These are phyloP conservation scores for Panus rudis DNA, from an alignment of 768 basidiomycete species.

Conservation along the genomic window DNA sequence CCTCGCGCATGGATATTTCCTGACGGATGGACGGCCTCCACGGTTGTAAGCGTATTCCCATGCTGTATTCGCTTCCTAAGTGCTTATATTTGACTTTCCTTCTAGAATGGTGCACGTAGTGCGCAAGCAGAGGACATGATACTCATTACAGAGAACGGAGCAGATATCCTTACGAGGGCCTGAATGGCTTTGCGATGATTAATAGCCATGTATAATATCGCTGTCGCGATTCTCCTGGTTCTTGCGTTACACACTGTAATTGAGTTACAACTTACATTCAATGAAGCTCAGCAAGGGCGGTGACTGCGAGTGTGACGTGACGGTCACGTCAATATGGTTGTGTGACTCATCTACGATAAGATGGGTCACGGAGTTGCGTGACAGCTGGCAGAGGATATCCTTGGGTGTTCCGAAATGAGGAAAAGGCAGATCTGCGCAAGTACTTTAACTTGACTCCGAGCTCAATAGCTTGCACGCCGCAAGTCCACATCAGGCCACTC, in stretches of 20 bases:
- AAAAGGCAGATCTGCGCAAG: background rate
- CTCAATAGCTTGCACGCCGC: background rate
- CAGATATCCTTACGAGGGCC: conserved; percentile 68
- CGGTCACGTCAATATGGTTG: too few relatives aligned
- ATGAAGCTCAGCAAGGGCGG: too few relatives aligned
- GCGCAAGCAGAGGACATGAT: conserved; percentile 62
- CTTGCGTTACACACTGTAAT: too few relatives aligned
- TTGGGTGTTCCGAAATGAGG: background rate
- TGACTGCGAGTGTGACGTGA: too few relatives aligned
- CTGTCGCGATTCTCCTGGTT: background rate
- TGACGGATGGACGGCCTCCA: conserved; percentile 92
- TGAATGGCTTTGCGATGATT: too few relatives aligned
- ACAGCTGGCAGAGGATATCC: background rate
- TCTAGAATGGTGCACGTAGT: conserved; percentile 12
- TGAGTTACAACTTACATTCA: too few relatives aligned
- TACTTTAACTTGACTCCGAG: background rate
- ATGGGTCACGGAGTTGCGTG: background rate
- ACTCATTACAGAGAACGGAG: conserved; percentile 70
- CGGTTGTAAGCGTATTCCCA: conserved; percentile 53
- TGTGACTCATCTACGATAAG: background rate
- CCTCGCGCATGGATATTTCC: conserved; percentile 73
- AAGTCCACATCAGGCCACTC: too few relatives aligned
- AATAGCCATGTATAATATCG: background rate
- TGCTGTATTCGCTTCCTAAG: background rate
- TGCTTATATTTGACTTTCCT: background rate